Percentiles rank a stretch among this genome's conserved stretches.
Evolutionary conservation across 495 filamentous ascomycete species (phyloP).

Genomic region (Xylaria acuta): DNA sequence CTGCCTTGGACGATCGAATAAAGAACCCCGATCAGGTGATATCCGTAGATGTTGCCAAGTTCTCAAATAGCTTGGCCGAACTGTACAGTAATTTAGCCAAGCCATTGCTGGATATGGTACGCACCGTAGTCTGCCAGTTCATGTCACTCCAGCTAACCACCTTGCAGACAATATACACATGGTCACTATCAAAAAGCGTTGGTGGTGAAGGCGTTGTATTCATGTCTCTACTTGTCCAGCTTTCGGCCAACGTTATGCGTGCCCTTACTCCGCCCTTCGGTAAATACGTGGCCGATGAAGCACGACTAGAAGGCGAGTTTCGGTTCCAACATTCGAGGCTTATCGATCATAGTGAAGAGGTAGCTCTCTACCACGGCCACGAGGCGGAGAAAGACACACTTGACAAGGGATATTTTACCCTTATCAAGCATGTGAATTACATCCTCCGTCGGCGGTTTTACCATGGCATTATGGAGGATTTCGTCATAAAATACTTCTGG

Average conservation of each 20-base stretch:
- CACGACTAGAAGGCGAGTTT: conserved; percentile 93
- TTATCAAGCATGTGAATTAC: conserved; percentile 98
- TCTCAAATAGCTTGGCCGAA: conserved; percentile 93
- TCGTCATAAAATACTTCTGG: conserved; percentile 99
- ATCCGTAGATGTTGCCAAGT: conserved; percentile 93
- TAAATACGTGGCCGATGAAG: conserved; percentile 97
- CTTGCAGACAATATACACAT: conserved; percentile 79
- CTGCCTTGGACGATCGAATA: conserved; percentile 93
- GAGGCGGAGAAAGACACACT: conserved; percentile 96
- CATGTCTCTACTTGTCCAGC: conserved; percentile 91
- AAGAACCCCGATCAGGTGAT: conserved; percentile 99
- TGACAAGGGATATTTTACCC: conserved; percentile 97
- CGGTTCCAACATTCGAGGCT: conserved; percentile 91
- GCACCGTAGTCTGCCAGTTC: neutral
- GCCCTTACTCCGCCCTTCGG: conserved; percentile 96
- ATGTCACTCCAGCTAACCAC: conserved; percentile 30
- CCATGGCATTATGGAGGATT: conserved; percentile 98
- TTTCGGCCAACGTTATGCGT: conserved; percentile 92
- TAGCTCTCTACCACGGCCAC: conserved; percentile 91
- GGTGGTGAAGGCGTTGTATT: conserved; percentile 93
- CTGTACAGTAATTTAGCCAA: conserved; percentile 98
- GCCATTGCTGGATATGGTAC: conserved; percentile 86
- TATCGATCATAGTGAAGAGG: conserved; percentile 94
- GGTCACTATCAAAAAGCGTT: conserved; percentile 87
- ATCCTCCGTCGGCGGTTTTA: conserved; percentile 88